These are phyloP conservation scores for Hyphopichia homilentoma DNA, from an alignment of 805 yeast genomes.

Conservation along the genomic window DNA sequence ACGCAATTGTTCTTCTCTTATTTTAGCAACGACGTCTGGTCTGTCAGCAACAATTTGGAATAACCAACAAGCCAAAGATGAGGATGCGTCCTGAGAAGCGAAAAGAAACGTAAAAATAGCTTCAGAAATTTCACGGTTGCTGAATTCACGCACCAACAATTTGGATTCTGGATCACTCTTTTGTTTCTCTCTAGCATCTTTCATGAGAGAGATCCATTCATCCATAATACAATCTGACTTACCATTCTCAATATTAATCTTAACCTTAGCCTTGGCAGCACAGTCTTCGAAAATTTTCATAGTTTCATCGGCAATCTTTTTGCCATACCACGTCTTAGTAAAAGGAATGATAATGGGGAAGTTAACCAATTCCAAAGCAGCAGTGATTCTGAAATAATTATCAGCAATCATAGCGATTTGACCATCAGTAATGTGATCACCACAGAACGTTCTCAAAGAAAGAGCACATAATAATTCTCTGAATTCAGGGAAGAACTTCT, in stretches of 20 bases:
- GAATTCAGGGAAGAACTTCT: slow-evolving; percentile 84
- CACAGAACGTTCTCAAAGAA: slow-evolving; percentile 91
- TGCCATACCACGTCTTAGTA: slow-evolving; percentile 98
- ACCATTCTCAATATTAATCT: slow-evolving; percentile 69
- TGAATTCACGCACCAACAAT: slow-evolving; percentile 71
- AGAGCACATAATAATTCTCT: slow-evolving; percentile 96
- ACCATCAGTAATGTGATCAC: slow-evolving; percentile 88
- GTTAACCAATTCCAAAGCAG: slow-evolving; percentile 94
- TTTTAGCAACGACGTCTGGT: slow-evolving; percentile 81
- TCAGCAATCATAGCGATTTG: slow-evolving; percentile 88
- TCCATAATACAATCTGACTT: slow-evolving; percentile 88
- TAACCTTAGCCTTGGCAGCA: slow-evolving; percentile 82
- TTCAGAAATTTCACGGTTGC: slow-evolving; percentile 90
- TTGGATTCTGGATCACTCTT: slow-evolving; percentile 51
- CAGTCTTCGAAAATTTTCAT: slow-evolving; percentile 89
- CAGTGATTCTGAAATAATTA: slow-evolving; percentile 87
- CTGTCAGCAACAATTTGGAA: slow-evolving; percentile 95
- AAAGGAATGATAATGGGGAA: slow-evolving; percentile 95
- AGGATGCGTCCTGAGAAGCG: slow-evolving; percentile 97
- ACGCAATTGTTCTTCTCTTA: slow-evolving; percentile 86
- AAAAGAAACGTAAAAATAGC: slow-evolving; percentile 94
- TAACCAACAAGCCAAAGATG: slow-evolving; percentile 96
- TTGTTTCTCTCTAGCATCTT: slow-evolving; percentile 56
- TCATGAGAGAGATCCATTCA: slow-evolving; percentile 88
- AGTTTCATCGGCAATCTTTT: slow-evolving; percentile 86